Evolutionary conservation across 768 basidiomycete genomes (phyloP).

Genomic region (Lactifluus echinatus): DNA sequence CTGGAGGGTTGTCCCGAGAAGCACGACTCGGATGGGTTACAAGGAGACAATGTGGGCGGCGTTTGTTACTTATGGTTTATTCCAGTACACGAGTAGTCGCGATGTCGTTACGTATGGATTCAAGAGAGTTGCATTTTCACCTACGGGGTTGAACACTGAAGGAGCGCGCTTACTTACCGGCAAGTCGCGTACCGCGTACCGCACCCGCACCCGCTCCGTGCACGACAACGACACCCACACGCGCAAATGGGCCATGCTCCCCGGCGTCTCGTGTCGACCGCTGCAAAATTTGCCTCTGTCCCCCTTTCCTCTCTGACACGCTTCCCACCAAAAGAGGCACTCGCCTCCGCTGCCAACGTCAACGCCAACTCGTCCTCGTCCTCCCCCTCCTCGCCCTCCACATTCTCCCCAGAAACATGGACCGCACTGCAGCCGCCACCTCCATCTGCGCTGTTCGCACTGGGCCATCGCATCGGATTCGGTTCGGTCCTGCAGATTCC

Average conservation of each 20-base stretch:
- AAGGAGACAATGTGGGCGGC: too few species aligned
- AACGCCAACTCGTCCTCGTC: slow-evolving; percentile 20
- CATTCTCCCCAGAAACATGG: slow-evolving; percentile 62
- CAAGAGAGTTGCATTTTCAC: too few species aligned
- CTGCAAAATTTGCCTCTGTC: slow-evolving; percentile 42
- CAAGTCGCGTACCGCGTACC: too few species aligned
- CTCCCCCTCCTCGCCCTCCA: slow-evolving; percentile 42
- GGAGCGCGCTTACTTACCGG: too few species aligned
- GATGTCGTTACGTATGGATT: too few species aligned
- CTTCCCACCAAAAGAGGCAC: slow-evolving; percentile 56
- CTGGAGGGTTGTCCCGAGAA: too few species aligned
- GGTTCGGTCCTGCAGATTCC: slow-evolving; percentile 43
- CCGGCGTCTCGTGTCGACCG: slow-evolving; percentile 42
- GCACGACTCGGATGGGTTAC: too few species aligned
- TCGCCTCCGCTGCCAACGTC: too few species aligned
- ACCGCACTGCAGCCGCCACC: slow-evolving; percentile 64
- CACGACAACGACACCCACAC: background rate
- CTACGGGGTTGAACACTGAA: too few species aligned
- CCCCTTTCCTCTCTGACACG: slow-evolving; percentile 44
- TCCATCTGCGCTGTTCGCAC: slow-evolving; percentile 60
- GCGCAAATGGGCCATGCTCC: slow-evolving; percentile 49
- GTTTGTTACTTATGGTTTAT: too few species aligned
- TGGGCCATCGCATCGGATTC: slow-evolving; percentile 70
- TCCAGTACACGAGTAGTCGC: too few species aligned
- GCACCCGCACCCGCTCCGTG: too few species aligned